Conservation (phyloP, 352 stramenopile genomes). For the Globisporangium middletonii region DNA sequence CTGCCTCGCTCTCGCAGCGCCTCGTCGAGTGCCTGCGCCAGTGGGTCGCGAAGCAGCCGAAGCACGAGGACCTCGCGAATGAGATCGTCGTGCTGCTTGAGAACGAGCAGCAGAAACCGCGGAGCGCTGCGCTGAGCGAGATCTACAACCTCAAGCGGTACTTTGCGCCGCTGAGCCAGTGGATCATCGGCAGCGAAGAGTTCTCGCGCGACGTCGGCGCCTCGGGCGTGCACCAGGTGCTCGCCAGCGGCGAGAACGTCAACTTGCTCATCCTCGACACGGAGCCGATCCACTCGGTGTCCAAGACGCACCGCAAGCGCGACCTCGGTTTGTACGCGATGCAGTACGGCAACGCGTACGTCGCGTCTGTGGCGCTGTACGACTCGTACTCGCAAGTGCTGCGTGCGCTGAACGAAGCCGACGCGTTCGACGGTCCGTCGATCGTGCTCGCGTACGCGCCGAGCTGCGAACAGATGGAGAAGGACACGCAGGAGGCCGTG, state of each 20-base stretch:
- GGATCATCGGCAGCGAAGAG: constrained; percentile 74
- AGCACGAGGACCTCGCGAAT: constrained; percentile 51
- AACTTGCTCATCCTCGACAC: constrained; percentile 77
- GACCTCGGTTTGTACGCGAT: constrained; percentile 91
- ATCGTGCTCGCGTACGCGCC: constrained; percentile 90
- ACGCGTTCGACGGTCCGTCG: constrained; percentile 85
- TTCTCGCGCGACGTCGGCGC: constrained; percentile 66
- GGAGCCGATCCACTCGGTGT: constrained; percentile 55
- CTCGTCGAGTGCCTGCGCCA: constrained; percentile 39
- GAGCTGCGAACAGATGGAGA: constrained; percentile 76
- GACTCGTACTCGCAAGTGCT: constrained; percentile 85
- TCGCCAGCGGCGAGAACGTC: constrained; percentile 67
- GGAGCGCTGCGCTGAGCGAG: constrained; percentile 27
- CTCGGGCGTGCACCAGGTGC: constrained; percentile 67
- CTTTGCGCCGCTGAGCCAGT: constrained; percentile 70
- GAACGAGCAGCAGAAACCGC: constrained; percentile 37
- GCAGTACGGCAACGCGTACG: constrained; percentile 92
- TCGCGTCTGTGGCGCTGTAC: constrained; percentile 89
- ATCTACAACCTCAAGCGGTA: constrained; percentile 51
- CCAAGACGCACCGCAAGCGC: constrained; percentile 83
- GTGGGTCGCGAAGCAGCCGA: constrained; percentile 46
- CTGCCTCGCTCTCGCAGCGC: constrained; percentile 30
- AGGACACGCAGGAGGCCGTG: constrained; percentile 86
- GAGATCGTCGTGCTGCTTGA: constrained; percentile 64
- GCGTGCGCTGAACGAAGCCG: constrained; percentile 86